phyloP scores from a whole-genome alignment of 169 alveolate genomes.

The Perkinsus olseni region DNA sequence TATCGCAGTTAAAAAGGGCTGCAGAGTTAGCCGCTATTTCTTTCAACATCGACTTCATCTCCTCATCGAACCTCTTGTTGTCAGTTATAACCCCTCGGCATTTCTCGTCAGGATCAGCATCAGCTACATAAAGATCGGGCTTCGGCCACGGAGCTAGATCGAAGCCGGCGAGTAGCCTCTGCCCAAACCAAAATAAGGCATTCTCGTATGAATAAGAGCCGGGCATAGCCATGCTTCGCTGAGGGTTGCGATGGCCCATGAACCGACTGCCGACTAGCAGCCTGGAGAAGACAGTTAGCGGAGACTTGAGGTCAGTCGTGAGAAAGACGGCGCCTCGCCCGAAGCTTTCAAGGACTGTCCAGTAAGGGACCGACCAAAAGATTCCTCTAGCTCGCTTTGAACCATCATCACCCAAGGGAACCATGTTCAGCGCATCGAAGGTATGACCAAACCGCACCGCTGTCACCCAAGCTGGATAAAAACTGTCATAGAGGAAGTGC shows the following conservation, averaged over 20 bases:
- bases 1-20: not conserved
- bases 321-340: not conserved
- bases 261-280: not conserved
- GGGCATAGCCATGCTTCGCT: not conserved
- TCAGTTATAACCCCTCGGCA: not conserved
- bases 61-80: not conserved
- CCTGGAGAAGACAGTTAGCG: not conserved
- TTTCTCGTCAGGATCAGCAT: too few species aligned
- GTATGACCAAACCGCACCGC: not conserved
- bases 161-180: not conserved
- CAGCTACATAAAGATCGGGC: not conserved
- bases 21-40: not conserved
- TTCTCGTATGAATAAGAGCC: not conserved
- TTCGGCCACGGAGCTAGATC: not conserved
- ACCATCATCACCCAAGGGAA: not conserved
- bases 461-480: not conserved
- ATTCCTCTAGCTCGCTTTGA: not conserved
- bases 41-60: not conserved
- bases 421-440: not conserved
- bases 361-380: not conserved
- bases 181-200: not conserved
- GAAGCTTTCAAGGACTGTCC: not conserved
- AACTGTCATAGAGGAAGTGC: not conserved
- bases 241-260: not conserved
- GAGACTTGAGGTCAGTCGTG: not conserved